Evolutionary conservation across 2,329 filamentous ascomycete species (phyloP).

Genomic region (Verticillium alfalfae): DNA sequence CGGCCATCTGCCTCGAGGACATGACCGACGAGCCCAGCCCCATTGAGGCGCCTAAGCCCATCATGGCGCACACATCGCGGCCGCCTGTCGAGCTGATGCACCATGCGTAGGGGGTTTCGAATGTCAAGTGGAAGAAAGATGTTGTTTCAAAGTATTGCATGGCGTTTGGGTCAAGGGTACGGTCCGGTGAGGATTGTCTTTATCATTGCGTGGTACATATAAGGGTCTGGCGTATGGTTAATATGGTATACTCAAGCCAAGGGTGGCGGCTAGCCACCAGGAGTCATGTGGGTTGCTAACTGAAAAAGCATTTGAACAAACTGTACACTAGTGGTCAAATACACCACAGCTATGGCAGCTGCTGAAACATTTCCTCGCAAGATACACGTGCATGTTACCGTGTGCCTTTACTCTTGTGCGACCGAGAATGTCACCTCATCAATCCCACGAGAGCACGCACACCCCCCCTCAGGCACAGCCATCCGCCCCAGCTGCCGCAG

Average conservation of each 20-base stretch:
- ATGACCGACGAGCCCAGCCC: conserved; percentile 53
- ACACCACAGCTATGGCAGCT: not conserved
- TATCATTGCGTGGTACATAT: not conserved
- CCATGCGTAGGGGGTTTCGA: conserved; percentile 4
- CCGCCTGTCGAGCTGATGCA: conserved; percentile 63
- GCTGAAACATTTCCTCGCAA: not conserved
- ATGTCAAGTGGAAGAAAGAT: conserved; percentile 7
- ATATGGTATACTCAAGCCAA: not conserved
- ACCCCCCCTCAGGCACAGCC: conserved; percentile 5
- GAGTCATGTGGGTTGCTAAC: not conserved
- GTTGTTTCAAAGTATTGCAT: not conserved
- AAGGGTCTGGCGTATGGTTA: not conserved
- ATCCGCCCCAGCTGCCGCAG: conserved; percentile 16
- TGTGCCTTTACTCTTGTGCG: not conserved
- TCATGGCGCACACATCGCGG: conserved; percentile 54
- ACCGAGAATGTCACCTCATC: not conserved
- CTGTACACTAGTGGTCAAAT: not conserved
- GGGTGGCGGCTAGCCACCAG: not conserved
- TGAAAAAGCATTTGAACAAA: not conserved
- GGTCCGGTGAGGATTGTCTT: not conserved
- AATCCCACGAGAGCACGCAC: not conserved
- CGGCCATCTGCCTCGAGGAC: conserved; percentile 63
- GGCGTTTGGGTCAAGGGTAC: conserved; percentile 3
- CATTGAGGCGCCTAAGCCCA: conserved; percentile 35
- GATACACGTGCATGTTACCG: not conserved